Evolutionary conservation across 371 early-diverging fungal species (phyloP).

Genomic region (Mortierella sp.): DNA sequence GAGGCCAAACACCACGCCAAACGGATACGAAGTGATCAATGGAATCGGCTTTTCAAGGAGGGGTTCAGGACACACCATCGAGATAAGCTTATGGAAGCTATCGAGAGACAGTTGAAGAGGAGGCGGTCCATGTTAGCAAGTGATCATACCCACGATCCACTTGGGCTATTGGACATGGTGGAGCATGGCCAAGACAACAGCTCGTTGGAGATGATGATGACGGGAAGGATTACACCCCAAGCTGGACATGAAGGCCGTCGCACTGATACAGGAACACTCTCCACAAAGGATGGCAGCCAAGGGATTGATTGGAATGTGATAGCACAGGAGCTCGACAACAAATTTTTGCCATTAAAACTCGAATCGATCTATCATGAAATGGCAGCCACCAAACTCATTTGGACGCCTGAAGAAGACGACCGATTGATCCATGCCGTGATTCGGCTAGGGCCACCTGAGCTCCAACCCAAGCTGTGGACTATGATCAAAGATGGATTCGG

Average conservation of each 20-base stretch:
- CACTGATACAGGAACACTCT: neutral
- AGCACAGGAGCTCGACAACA: conserved; percentile 17
- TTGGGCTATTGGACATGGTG: conserved; percentile 2
- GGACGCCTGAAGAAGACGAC: conserved; percentile 52
- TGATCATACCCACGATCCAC: no score
- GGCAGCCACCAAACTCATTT: conserved; percentile 29
- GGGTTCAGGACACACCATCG: conserved; percentile 33
- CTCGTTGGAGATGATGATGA: conserved; percentile 2
- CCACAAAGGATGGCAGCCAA: neutral
- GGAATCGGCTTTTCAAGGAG: conserved; percentile 20
- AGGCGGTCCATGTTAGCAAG: neutral
- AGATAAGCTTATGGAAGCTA: conserved; percentile 17
- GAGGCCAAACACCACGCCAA: conserved; percentile 6
- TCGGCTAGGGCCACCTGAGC: conserved; percentile 39
- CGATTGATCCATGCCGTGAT: conserved; percentile 33
- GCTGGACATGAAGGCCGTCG: neutral
- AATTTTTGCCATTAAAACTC: conserved; percentile 23
- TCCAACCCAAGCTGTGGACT: conserved; percentile 38
- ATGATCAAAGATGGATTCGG: conserved; percentile 40
- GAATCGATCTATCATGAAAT: conserved; percentile 32
- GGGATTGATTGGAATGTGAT: conserved; percentile 36
- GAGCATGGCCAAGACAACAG: neutral
- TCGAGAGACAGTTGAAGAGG: conserved; percentile 26
- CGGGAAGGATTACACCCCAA: no score
- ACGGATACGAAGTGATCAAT: conserved; percentile 12